Conservation (phyloP, 2,329 filamentous ascomycete genomes). For the Penicillium sp. region DNA sequence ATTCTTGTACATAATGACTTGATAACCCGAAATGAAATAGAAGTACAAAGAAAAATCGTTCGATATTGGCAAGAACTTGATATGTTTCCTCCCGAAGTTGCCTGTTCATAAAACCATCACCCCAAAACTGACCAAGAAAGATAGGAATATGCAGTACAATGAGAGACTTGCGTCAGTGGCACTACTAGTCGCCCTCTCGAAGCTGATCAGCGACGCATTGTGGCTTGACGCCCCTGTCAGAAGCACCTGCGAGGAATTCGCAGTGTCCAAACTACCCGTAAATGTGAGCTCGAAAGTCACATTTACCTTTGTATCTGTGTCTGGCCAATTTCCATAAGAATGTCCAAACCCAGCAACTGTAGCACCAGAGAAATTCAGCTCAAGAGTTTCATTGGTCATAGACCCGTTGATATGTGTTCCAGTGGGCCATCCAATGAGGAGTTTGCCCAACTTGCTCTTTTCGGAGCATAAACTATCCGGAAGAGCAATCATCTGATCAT, state of each 20-base stretch:
- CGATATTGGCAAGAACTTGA: too few species aligned
- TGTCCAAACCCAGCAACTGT: neutral
- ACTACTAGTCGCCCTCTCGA: constrained; percentile 1
- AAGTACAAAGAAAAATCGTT: neutral
- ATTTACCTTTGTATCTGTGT: constrained; percentile 1
- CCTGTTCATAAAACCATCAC: neutral
- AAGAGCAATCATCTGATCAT: neutral
- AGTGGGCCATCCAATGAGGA: constrained; percentile 2
- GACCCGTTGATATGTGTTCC: constrained; percentile 6
- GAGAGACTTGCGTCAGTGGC: neutral
- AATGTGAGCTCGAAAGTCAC: constrained; percentile 7
- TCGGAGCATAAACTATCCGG: neutral
- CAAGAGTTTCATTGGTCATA: constrained; percentile 10
- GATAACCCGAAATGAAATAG: neutral
- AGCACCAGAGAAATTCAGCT: constrained; percentile 2
- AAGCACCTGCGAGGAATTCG: constrained; percentile 10
- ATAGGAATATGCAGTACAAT: neutral
- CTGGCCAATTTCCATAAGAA: neutral
- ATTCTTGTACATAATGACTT: neutral
- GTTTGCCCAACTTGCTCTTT: neutral
- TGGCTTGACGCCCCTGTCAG: constrained; percentile 1
- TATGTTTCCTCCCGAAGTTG: neutral
- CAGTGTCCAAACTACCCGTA: neutral
- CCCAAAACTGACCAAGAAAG: neutral
- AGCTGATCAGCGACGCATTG: constrained; percentile 1